Evolutionary conservation across 1,284 basidiomycete genomes (phyloP).

Genomic region (Taiwanofungus camphoratus): DNA sequence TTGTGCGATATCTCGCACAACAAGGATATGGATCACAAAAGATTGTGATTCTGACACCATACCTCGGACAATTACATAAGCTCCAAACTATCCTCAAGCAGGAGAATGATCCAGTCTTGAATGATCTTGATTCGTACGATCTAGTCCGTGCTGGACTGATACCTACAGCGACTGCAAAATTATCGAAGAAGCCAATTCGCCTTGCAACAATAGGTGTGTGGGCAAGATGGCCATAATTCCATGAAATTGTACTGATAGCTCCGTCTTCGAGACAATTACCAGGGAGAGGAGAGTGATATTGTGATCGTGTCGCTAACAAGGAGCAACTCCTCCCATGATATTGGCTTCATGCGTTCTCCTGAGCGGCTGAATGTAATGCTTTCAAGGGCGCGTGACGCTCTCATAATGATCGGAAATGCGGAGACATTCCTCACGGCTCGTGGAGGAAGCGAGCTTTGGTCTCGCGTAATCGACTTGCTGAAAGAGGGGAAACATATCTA

Average conservation of each 20-base stretch:
- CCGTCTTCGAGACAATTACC: conserved; percentile 50
- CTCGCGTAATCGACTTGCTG: conserved; percentile 39
- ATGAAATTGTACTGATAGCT: conserved; percentile 6
- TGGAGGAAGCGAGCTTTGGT: conserved; percentile 49
- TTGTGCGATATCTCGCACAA: conserved; percentile 57
- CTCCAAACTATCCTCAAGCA: conserved; percentile 39
- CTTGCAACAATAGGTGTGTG: conserved; percentile 55
- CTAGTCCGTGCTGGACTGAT: conserved; percentile 50
- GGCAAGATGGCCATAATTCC: neutral
- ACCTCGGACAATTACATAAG: conserved; percentile 56
- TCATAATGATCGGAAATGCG: conserved; percentile 60
- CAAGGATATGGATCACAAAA: conserved; percentile 58
- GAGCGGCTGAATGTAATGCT: conserved; percentile 65
- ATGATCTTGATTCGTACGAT: conserved; percentile 56
- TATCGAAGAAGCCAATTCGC: conserved; percentile 39
- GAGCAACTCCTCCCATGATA: conserved; percentile 47
- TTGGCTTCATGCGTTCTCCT: conserved; percentile 62
- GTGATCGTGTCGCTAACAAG: conserved; percentile 56
- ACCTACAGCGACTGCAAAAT: conserved; percentile 30
- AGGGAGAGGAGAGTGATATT: conserved; percentile 65
- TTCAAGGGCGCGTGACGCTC: conserved; percentile 53
- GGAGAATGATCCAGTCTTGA: conserved; percentile 53
- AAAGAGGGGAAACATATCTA: conserved; percentile 40
- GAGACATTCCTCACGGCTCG: conserved; percentile 49
- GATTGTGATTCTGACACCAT: conserved; percentile 60